phyloP scores from a whole-genome alignment of 148 eudicot genomes.

The Selenicereus undatus region DNA sequence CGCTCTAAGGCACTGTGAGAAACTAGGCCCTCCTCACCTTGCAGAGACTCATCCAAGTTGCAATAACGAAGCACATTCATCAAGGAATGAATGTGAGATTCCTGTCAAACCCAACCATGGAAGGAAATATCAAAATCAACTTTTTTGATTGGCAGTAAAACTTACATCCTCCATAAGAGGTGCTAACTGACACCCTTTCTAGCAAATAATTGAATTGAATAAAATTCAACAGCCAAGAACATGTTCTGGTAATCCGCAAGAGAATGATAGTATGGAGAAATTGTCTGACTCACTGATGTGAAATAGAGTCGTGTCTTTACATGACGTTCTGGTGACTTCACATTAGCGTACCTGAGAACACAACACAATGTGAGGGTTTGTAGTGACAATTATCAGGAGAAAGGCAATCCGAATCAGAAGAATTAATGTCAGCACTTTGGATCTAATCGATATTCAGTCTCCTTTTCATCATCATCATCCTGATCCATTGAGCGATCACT shows the following conservation, averaged over 20 bases:
- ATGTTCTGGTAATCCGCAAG: neutral
- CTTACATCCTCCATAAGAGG: too few species aligned
- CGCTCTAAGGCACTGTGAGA: constrained; percentile 77
- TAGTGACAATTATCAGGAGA: neutral
- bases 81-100: constrained; percentile 95
- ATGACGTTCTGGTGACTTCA: constrained; percentile 89
- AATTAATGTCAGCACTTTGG: constrained; percentile 58
- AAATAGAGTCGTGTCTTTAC: constrained; percentile 95
- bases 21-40: constrained; percentile 78
- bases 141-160: neutral
- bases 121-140: neutral
- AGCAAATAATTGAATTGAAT: neutral
- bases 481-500: constrained; percentile 70
- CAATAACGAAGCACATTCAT: constrained; percentile 98
- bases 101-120: constrained; percentile 41
- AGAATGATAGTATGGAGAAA: neutral
- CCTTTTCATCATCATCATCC: constrained; percentile 92
- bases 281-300: constrained; percentile 70
- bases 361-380: constrained; percentile 4
- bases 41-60: constrained; percentile 91
- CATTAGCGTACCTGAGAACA: constrained; percentile 78
- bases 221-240: neutral
- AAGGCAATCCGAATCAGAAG: neutral
- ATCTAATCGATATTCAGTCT: constrained; percentile 91
- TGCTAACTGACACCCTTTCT: too few species aligned